Percentiles rank a stretch among this genome's conserved stretches.
Evolutionary conservation across 495 filamentous ascomycete genomes (phyloP).

Genomic region (Penicillium herquei): DNA sequence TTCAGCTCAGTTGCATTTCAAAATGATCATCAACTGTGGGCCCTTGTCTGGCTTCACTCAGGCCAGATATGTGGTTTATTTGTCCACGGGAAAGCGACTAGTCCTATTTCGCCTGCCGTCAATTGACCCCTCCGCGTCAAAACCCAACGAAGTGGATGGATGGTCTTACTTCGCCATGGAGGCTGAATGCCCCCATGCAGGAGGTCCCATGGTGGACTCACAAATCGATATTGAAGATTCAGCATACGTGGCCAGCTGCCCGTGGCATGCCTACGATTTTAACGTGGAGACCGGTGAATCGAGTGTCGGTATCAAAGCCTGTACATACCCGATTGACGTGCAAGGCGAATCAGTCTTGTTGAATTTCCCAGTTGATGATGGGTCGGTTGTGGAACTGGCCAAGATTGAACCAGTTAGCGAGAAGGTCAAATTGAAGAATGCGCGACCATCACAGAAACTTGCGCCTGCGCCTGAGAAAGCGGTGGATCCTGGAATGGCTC

Average conservation of each 20-base stretch:
- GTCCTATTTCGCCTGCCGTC: slow-evolving; percentile 50
- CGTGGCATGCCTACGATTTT: slow-evolving; percentile 58
- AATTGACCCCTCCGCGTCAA: slow-evolving; percentile 34
- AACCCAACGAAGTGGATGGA: slow-evolving; percentile 37
- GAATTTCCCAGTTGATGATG: slow-evolving; percentile 26
- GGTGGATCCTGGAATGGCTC: slow-evolving; percentile 19
- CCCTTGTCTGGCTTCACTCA: slow-evolving; percentile 36
- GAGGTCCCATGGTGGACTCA: slow-evolving; percentile 51
- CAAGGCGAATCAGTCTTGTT: slow-evolving; percentile 35
- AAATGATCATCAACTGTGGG: slow-evolving; percentile 38
- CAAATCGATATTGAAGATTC: slow-evolving; percentile 54
- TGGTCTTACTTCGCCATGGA: slow-evolving; percentile 57
- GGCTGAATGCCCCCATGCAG: slow-evolving; percentile 52
- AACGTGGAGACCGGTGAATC: slow-evolving; percentile 57
- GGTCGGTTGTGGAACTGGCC: slow-evolving; percentile 21
- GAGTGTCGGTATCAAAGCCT: slow-evolving; percentile 52
- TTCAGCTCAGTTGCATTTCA: background rate
- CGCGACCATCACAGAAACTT: slow-evolving; percentile 19
- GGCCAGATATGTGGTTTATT: slow-evolving; percentile 46
- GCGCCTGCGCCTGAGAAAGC: background rate
- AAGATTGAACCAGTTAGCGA: slow-evolving; percentile 50
- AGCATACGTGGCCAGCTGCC: slow-evolving; percentile 52
- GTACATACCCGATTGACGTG: slow-evolving; percentile 49
- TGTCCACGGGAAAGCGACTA: slow-evolving; percentile 50
- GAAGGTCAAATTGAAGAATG: slow-evolving; percentile 48